Evolutionary conservation across 257 asterid genomes (phyloP).

Genomic region (Schizonepeta tenuifolia): DNA sequence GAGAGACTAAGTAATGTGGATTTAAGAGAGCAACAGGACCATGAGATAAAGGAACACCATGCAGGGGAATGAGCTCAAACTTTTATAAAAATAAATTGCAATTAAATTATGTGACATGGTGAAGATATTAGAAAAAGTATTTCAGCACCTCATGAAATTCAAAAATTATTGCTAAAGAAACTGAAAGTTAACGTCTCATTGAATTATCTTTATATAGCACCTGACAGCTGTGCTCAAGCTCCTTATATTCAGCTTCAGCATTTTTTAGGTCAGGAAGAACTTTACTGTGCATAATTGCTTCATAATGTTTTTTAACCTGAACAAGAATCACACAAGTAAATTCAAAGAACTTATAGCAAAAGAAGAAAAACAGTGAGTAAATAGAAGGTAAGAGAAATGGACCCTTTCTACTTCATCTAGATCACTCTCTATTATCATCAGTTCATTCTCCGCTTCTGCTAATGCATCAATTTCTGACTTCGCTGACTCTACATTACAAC

Average conservation of each 20-base stretch:
- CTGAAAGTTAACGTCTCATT: background rate
- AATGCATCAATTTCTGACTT: conserved; percentile 67
- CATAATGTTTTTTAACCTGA: conserved; percentile 71
- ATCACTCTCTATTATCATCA: conserved; percentile 57
- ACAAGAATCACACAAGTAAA: conserved; percentile 26
- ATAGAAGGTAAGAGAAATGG: conserved; percentile 31
- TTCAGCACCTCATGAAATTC: conserved; percentile 26
- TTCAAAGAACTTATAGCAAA: conserved; percentile 14
- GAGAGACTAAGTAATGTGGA: background rate
- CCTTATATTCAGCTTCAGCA: conserved; percentile 56
- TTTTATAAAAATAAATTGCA: conserved; percentile 6
- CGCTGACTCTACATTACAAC: conserved; percentile 62
- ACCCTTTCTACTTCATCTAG: conserved; percentile 61
- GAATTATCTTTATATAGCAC: conserved; percentile 46
- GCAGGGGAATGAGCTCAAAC: conserved; percentile 10
- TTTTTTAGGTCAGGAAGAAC: conserved; percentile 57
- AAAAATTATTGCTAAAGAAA: background rate
- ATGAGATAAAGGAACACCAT: background rate
- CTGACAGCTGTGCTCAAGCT: conserved; percentile 69
- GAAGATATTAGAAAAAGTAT: background rate
- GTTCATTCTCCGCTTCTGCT: conserved; percentile 68
- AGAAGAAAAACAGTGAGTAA: conserved; percentile 21
- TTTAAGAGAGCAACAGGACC: background rate
- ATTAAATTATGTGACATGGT: conserved; percentile 11
- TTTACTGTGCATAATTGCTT: conserved; percentile 52